These are phyloP conservation scores for Penicillium goetzii DNA, from an alignment of 495 filamentous ascomycete genomes.

Conservation along the genomic window DNA sequence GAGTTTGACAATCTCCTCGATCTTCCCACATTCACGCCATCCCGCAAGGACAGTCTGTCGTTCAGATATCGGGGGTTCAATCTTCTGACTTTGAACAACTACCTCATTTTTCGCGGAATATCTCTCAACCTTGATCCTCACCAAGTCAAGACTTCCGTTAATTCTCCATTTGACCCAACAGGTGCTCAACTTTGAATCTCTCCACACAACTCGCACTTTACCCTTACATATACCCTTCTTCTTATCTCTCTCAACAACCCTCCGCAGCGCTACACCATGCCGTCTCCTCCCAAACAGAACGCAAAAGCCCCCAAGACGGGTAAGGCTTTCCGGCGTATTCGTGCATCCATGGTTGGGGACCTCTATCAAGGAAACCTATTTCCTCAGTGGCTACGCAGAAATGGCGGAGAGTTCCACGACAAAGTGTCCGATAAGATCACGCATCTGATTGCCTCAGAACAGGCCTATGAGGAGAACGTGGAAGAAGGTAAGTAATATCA, in stretches of 20 bases:
- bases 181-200: background rate
- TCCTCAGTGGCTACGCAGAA: conserved; percentile 54
- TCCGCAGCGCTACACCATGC: background rate
- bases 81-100: background rate
- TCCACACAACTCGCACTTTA: background rate
- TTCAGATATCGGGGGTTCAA: background rate
- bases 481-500: conserved; percentile 43
- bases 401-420: conserved; percentile 53
- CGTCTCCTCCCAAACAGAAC: background rate
- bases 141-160: background rate
- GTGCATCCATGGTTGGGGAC: conserved; percentile 40
- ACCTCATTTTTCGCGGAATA: background rate
- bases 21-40: background rate
- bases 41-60: background rate
- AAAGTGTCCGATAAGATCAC: conserved; percentile 52
- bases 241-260: background rate
- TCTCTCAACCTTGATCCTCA: background rate
- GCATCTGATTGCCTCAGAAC: conserved; percentile 61
- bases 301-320: conserved; percentile 32
- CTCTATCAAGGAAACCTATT: conserved; percentile 51
- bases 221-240: background rate
- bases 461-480: conserved; percentile 51
- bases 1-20: background rate
- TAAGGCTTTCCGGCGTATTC: conserved; percentile 36
- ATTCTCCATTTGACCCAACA: background rate